A percentile compares a stretch with the other conserved stretches of the same genome.
Conservation (phyloP, 129 eudicot genomes). For the Artemisia argyi region DNA sequence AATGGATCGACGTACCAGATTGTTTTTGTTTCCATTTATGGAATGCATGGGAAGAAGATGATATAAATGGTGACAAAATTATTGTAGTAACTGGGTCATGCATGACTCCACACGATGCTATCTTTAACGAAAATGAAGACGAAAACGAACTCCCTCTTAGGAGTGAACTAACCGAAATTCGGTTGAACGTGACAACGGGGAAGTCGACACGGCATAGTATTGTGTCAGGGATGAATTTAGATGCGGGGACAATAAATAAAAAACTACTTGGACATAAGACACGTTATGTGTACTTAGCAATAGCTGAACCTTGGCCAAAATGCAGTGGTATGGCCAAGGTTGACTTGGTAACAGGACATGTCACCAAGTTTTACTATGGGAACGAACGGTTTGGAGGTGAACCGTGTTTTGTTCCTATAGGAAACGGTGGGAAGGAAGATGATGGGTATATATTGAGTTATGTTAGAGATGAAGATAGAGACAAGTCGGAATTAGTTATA, state of each 20-base stretch:
- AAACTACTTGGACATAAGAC: slow-evolving; percentile 45
- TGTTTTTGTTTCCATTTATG: slow-evolving; percentile 66
- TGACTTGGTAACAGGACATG: slow-evolving; percentile 49
- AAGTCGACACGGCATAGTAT: slow-evolving; percentile 39
- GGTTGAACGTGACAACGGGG: slow-evolving; percentile 31
- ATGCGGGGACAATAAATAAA: slow-evolving; percentile 61
- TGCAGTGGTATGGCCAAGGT: slow-evolving; percentile 75
- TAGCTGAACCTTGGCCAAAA: slow-evolving; percentile 87
- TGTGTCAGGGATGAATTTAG: slow-evolving; percentile 52
- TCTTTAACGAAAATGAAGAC: slow-evolving; percentile 35
- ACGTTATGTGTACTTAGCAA: slow-evolving; percentile 48
- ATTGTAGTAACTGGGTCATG: slow-evolving; percentile 63
- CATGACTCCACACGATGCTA: slow-evolving; percentile 66
- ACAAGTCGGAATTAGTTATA: slow-evolving; percentile 52
- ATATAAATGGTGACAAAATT: slow-evolving; percentile 28
- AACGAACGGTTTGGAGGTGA: slow-evolving; percentile 60
- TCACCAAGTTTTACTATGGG: slow-evolving; percentile 47
- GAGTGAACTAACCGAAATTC: slow-evolving; percentile 21
- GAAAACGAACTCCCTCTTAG: slow-evolving; percentile 11
- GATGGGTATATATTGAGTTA: slow-evolving; percentile 62
- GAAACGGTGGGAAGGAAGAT: slow-evolving; percentile 41
- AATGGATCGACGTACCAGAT: slow-evolving; percentile 74
- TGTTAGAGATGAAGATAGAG: slow-evolving; percentile 59
- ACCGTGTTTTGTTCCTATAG: slow-evolving; percentile 54
- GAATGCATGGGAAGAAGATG: slow-evolving; percentile 70